Evolutionary conservation across 371 early-diverging fungal genomes (phyloP).

Genomic region (Mucor indicus): DNA sequence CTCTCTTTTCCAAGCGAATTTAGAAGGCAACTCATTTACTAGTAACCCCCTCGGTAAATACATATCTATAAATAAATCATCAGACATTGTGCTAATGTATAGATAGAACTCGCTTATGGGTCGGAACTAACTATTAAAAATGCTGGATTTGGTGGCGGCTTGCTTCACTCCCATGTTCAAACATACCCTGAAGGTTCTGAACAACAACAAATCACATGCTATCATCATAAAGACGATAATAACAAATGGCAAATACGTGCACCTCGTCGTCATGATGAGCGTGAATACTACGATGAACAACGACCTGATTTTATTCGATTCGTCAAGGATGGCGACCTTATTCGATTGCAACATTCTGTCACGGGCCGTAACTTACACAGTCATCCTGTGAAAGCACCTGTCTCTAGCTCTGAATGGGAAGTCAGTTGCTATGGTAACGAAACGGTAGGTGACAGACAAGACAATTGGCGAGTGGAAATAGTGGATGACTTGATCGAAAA

Average conservation of each 20-base stretch:
- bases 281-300: conserved; percentile 35
- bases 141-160: conserved; percentile 86
- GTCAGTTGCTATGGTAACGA: conserved; percentile 82
- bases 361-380: conserved; percentile 85
- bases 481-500: conserved; percentile 62
- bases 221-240: conserved; percentile 96
- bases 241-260: conserved; percentile 88
- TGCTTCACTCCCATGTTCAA: conserved; percentile 98
- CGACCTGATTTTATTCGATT: conserved; percentile 50
- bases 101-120: conserved; percentile 87
- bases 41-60: conserved; percentile 79
- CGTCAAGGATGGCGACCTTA: conserved; percentile 79
- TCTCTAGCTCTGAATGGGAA: conserved; percentile 82
- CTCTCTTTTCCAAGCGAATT: conserved; percentile 95
- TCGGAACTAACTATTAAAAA: conserved; percentile 91
- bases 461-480: conserved; percentile 90
- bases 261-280: conserved; percentile 24
- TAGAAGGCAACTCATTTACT: conserved; percentile 79
- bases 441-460: conserved; percentile 74
- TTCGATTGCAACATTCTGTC: conserved; percentile 77
- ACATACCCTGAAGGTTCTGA: conserved; percentile 83
- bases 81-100: neutral
- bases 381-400: conserved; percentile 80
- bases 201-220: conserved; percentile 91
- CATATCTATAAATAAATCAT: neutral